Base-by-base conservation (phyloP, 2,329 filamentous ascomycete genomes). In the Neophaeococcomyces aloes region DNA sequence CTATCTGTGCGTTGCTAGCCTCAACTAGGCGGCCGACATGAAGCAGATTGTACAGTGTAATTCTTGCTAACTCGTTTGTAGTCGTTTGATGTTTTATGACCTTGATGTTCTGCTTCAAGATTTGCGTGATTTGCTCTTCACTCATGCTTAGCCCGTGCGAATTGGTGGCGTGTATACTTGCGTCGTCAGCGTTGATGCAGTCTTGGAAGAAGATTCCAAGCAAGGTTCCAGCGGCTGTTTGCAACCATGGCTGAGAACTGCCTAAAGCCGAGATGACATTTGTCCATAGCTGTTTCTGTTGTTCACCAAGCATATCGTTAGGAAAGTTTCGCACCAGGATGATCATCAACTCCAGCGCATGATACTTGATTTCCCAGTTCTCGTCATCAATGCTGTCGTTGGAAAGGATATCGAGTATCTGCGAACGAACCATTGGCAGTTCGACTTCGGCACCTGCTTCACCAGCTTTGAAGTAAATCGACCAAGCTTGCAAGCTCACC, bases 191-290 rank as follows among this genome's bases (percentile, higher is more conserved):
- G 7, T 74, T 74, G 47, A 74, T 73, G 17, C 83, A 83, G 59
- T 94, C 84, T 3, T 79, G 76, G 54, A 95, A 79, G 62, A 85
- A 91, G n/a, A 74, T 70, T 36, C 81, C 81, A 31, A 88, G 66
- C 14, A 96, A 69, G 48, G 77, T 80, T 8, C 87, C 76, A 14
- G 86, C 78, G 6, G 79, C 80, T 38, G 86, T 72, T 60, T 91
- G 89, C 47, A 95, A 79, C 61, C 78, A 77, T 2, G 75, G 65
- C 52, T 91, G 78, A 1, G 78, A 74, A 56, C 86, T 85, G 15
- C 78, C 78, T 14, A 94, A 72, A 52, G 81, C 83, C 29, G 72
- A 68, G 43, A 79, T 75, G 13, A 91, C 69, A 7, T 73, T 70
- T 1, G 65, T 62, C 89, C 91, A 98, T 29, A 94, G 65, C n/a